Percentiles rank a stretch among this genome's conserved stretches.
phyloP scores from a whole-genome alignment of 495 filamentous ascomycete species.

The Neurospora sp. region DNA sequence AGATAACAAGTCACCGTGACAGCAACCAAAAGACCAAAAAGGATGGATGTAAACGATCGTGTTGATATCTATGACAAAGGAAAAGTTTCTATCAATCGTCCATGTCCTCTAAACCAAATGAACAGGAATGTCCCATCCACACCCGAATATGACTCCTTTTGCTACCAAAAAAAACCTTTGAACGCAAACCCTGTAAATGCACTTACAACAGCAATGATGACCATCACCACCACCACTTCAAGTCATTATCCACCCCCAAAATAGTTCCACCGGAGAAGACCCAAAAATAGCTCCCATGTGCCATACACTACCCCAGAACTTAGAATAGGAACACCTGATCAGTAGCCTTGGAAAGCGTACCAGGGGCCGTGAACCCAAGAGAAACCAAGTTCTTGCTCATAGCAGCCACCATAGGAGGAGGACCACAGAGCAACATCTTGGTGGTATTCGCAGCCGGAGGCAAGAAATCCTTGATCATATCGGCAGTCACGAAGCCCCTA shows the following conservation, averaged over 20 bases:
- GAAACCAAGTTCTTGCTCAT: conserved; percentile 76
- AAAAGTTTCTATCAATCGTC: background rate
- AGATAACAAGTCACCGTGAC: too few species aligned
- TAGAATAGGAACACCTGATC: conserved; percentile 85
- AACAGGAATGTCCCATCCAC: background rate
- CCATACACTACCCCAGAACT: background rate
- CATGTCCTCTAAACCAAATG: background rate
- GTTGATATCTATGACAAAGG: background rate
- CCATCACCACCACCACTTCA: background rate
- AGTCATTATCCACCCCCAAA: background rate
- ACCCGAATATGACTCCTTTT: background rate
- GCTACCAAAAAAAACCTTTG: background rate
- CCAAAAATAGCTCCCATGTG: background rate
- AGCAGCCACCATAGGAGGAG: conserved; percentile 73
- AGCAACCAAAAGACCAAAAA: background rate
- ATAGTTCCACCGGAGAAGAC: background rate
- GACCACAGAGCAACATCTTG: conserved; percentile 71
- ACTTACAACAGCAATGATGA: background rate
- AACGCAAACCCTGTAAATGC: background rate
- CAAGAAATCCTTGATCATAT: conserved; percentile 20
- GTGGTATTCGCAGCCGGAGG: conserved; percentile 36
- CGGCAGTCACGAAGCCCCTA: conserved; percentile 23
- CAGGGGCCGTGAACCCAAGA: conserved; percentile 64
- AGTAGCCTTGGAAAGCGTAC: conserved; percentile 64
- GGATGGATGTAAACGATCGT: background rate